These are phyloP conservation scores for Puccinia novopanici DNA, from an alignment of 1,284 basidiomycete species.

Conservation along the genomic window DNA sequence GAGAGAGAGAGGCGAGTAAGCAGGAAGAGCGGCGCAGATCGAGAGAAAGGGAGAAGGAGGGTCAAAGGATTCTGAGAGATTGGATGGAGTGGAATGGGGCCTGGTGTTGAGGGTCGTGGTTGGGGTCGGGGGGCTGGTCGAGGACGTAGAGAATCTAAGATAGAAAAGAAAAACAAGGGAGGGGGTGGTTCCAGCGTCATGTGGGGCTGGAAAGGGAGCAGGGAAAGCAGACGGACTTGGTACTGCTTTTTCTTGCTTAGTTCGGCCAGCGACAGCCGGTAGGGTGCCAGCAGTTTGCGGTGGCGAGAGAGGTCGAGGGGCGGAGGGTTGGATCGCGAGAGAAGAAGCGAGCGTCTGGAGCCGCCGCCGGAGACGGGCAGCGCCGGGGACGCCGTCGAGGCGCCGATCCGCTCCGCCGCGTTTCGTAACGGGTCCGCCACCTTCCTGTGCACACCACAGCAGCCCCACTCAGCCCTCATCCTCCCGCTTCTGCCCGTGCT, in stretches of 20 bases:
- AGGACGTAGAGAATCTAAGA: conserved; percentile 10
- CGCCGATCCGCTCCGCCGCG: background rate
- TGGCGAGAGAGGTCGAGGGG: conserved; percentile 6
- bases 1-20: no score
- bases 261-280: conserved; percentile 54
- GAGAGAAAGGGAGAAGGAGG: background rate
- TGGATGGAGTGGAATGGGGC: background rate
- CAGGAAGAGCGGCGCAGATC: background rate
- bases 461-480: no score
- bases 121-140: background rate
- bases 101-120: background rate
- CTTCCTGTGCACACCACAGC: background rate
- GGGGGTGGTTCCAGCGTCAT: background rate
- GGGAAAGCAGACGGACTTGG: conserved; percentile 51
- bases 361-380: no score
- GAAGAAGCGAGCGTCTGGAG: background rate
- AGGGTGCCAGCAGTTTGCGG: conserved; percentile 53
- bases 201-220: background rate
- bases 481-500: background rate
- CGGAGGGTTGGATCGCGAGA: background rate
- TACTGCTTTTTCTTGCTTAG: conserved; percentile 55
- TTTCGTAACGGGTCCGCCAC: background rate
- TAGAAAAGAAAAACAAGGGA: background rate
- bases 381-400: background rate
- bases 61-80: background rate